Base-by-base conservation (phyloP, 2,329 filamentous ascomycete genomes). In the Claviceps sorghi region DNA sequence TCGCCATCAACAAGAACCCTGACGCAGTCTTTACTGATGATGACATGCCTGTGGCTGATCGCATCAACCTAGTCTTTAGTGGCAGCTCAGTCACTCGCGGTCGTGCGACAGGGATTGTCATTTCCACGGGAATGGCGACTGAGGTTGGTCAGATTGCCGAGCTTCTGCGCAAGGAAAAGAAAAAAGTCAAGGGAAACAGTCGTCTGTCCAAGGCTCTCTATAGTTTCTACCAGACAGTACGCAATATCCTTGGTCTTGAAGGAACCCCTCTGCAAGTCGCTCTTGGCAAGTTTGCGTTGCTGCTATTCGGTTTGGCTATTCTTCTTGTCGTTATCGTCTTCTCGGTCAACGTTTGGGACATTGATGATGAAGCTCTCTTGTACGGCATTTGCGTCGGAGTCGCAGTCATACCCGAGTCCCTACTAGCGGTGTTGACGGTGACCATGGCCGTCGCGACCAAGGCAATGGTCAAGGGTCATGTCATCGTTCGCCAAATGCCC, bases 251-350 rank as follows among this genome's bases (percentile, higher is more conserved):
- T 44, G 83, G 80, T 52, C 66, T 83, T 2, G 76, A 86, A 52
- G 88, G 88, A 49, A 95, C 89, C 1, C 89, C 89, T 0, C 73
- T 95, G 46, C 88, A 94, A 69, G 83, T 84, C 58, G 91, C 87
- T 62, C 75, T 95, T 50, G 88, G 85, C 69, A 88, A 90, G 67
- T 83, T 95, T 61, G 88, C 89, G 30, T 81, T 93, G 44, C 64
- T 88, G 3, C 78, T 95, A 2, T 94, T 95, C 62, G 81, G 75
- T 47, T 77, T 88, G 49, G 89, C 80, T 44, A 70, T 82, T 52
- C 59, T 82, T 2, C 71, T 83, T 36, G 78, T 76, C 49, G 63
- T 83, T 54, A 76, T 83, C 50, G 80, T 83, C 58, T 83, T 83
- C 62, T 76, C 73, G 6, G 78, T 73, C 55, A 79, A 74, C 62